Base-by-base conservation (phyloP, 208 protist species). In the Wallacemonas sp. region DNA sequence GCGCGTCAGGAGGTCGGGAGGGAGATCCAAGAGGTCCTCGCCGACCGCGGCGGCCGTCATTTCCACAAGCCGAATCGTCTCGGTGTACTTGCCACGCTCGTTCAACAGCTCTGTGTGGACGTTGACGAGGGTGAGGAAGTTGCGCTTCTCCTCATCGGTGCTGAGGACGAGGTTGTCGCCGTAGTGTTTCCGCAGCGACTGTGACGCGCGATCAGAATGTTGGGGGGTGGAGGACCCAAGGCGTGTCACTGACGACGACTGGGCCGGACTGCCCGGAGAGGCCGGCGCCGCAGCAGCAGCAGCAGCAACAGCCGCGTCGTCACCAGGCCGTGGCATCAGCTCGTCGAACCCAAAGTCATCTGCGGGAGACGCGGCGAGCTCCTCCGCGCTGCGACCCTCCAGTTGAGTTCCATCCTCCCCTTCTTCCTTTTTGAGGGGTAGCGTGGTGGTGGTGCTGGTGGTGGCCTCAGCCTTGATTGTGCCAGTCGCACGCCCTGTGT, bases 41-140 rank as follows among this genome's bases (percentile, higher is more conserved):
- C 88, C 65, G 44, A 94, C 52, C 52, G 77, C 81, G n/a, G 73
- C 83, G 26, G 87, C 80, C 19, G 86, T 74, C 48, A 85, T 83
- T 57, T 91, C 72, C 32, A 94, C 56, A 47, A 94, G 69, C 26
- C 76, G 74, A 27, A 94, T 75, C 5, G 86, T 92, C 43, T 93
- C 86, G n/a, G 52, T 48, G 61, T 91, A 94, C 38, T 83, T 85
- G 36, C 88, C 87, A 46, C 82, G 76, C 68, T 96, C 87, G 70
- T 92, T 94, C 17, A 94, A 71, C 29, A 96, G 78, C 74, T 96
- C 91, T 11, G 88, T 72, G 55, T 94, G 86, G 2, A 96, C 88
- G 71, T 96, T 96, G 44, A 96, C 61, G 46, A 96, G 74, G 8
- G 83, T 96, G 29, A 96, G 74, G 64, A 96, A 94, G 66, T 90